phyloP scores from a whole-genome alignment of 1,139 yeast genomes.

The Taphrina populina region DNA sequence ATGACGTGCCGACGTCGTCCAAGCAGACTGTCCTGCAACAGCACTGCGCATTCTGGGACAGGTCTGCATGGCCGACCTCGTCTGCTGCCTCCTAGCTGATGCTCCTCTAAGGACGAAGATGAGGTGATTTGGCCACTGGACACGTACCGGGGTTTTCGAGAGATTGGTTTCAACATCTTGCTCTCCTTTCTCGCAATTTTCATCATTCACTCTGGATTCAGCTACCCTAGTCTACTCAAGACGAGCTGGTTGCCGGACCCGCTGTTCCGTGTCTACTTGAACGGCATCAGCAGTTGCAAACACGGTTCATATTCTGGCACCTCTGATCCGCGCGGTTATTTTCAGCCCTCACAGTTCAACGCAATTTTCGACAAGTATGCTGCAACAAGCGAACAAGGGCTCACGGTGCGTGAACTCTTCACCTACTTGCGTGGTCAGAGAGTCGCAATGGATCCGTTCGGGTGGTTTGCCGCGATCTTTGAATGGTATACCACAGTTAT shows the following conservation, averaged over 20 bases:
- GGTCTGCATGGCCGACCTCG: not conserved
- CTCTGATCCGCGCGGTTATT: constrained; percentile 26
- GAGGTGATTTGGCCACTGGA: constrained; percentile 29
- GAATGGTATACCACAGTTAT: constrained; percentile 32
- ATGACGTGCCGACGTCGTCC: constrained; percentile 3
- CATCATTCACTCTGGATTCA: constrained; percentile 26
- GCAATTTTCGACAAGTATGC: constrained; percentile 30
- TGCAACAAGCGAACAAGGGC: not conserved
- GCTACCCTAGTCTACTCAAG: constrained; percentile 30
- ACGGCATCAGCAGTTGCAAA: constrained; percentile 33
- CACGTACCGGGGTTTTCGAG: constrained; percentile 30
- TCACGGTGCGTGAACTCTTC: constrained; percentile 28
- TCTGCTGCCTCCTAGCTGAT: not conserved
- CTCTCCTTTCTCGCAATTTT: constrained; percentile 25
- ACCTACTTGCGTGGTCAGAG: constrained; percentile 24
- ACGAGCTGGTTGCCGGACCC: constrained; percentile 30
- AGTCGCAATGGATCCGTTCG: constrained; percentile 32
- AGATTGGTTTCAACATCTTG: constrained; percentile 33
- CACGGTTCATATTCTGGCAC: constrained; percentile 32
- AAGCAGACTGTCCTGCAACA: constrained; percentile 29
- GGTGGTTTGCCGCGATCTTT: constrained; percentile 33
- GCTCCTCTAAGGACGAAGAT: constrained; percentile 19
- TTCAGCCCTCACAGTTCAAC: constrained; percentile 29
- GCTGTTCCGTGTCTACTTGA: constrained; percentile 27
- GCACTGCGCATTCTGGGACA: constrained; percentile 34